These are phyloP conservation scores for Camelina sativa DNA, from an alignment of 345 rosid genomes.

Conservation along the genomic window DNA sequence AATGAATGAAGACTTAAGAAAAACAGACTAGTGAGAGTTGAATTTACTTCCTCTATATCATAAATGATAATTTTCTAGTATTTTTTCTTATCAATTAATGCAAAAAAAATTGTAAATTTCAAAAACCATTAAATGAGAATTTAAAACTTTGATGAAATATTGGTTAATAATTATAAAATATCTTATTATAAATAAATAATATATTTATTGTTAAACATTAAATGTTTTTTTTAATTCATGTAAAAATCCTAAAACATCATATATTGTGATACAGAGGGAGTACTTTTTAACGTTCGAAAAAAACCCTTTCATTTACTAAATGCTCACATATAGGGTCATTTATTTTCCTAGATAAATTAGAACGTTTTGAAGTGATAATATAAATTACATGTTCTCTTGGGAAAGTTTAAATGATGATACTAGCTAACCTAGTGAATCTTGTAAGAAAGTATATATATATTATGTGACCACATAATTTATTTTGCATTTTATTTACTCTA, in stretches of 20 bases:
- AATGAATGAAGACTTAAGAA: background rate
- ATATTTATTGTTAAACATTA: too few relatives aligned
- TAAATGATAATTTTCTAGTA: too few relatives aligned
- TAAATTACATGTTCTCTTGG: background rate
- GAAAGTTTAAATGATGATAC: background rate
- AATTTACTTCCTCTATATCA: too few relatives aligned
- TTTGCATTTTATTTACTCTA: conserved; percentile 14
- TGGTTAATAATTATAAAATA: too few relatives aligned
- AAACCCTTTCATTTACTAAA: conserved; percentile 5
- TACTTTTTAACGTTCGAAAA: background rate
- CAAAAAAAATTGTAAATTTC: too few relatives aligned
- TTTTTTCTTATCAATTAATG: too few relatives aligned
- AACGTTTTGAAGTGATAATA: background rate
- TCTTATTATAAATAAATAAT: too few relatives aligned
- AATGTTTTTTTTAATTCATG: too few relatives aligned
- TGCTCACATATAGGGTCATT: background rate
- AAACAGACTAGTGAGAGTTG: background rate
- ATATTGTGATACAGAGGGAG: too few relatives aligned
- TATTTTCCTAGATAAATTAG: conserved; percentile 4
- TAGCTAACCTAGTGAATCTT: conserved; percentile 24
- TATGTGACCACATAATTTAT: conserved; percentile 29
- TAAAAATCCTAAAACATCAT: too few relatives aligned
- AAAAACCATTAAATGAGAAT: too few relatives aligned
- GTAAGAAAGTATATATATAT: conserved; percentile 22
- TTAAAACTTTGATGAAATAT: too few relatives aligned